Evolutionary conservation across 2,329 filamentous ascomycete species (phyloP).

Genomic region (Fusarium miscanthi): DNA sequence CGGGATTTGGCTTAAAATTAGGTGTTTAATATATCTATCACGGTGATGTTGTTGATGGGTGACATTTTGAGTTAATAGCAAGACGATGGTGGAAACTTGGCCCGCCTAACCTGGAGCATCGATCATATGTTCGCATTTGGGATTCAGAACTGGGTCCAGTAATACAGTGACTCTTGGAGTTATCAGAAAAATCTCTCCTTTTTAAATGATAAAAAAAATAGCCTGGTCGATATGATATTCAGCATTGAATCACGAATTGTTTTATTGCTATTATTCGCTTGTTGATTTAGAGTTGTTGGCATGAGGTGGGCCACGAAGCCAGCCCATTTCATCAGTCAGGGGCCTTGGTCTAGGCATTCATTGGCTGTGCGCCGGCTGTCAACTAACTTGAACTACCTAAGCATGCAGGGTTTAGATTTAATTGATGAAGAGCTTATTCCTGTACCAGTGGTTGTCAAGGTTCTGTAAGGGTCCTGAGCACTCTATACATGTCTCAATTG

Average conservation of each 20-base stretch:
- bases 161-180: accelerated
- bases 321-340: background rate
- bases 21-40: background rate
- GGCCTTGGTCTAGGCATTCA: background rate
- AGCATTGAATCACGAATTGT: background rate
- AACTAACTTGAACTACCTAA: background rate
- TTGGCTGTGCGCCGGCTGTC: background rate
- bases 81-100: background rate
- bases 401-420: background rate
- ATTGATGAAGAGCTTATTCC: background rate
- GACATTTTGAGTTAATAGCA: background rate
- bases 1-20: accelerated
- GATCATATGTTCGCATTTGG: accelerated
- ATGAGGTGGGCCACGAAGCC: background rate
- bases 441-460: background rate
- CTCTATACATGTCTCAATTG: too few relatives aligned
- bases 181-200: accelerated
- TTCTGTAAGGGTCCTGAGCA: background rate
- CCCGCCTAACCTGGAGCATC: background rate
- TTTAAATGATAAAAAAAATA: background rate
- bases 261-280: background rate
- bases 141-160: too few relatives aligned
- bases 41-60: background rate
- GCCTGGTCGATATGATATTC: accelerated
- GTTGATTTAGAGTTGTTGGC: background rate